Evolutionary conservation across 352 stramenopile species (phyloP).

Genomic region (Phytophthora fragariaefolia): DNA sequence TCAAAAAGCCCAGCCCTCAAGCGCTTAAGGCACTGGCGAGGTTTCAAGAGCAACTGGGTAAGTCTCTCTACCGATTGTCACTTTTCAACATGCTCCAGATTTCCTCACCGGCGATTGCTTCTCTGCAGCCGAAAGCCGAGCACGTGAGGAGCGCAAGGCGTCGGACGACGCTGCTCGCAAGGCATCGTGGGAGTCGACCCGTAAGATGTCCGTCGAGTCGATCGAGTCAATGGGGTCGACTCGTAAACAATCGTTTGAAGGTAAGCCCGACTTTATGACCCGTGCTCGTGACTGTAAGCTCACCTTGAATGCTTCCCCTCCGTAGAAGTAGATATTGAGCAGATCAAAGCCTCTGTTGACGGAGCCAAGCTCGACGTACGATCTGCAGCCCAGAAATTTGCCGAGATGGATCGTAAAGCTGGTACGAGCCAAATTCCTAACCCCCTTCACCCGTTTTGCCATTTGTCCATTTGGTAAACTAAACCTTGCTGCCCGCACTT

Average conservation of each 20-base stretch:
- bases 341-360: conserved; percentile 68
- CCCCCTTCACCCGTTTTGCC: neutral
- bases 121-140: conserved; percentile 36
- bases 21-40: conserved; percentile 54
- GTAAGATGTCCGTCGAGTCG: conserved; percentile 49
- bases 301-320: neutral
- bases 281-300: neutral
- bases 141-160: conserved; percentile 45
- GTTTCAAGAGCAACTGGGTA: conserved; percentile 71
- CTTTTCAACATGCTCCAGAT: too few species aligned
- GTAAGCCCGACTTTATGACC: conserved; percentile 11
- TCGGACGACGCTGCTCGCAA: conserved; percentile 45
- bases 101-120: too few species aligned
- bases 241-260: conserved; percentile 50
- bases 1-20: conserved; percentile 53
- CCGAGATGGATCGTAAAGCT: conserved; percentile 68
- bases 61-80: neutral
- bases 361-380: conserved; percentile 53
- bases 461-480: neutral
- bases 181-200: conserved; percentile 38
- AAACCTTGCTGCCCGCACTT: conserved; percentile 9
- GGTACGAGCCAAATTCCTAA: conserved; percentile 35
- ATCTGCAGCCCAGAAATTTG: conserved; percentile 67
- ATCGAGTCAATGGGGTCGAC: conserved; percentile 42
- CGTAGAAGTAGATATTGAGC: conserved; percentile 56